Evolutionary conservation across 1,139 yeast species (phyloP).

Genomic region (Wickerhamomyces sp.): DNA sequence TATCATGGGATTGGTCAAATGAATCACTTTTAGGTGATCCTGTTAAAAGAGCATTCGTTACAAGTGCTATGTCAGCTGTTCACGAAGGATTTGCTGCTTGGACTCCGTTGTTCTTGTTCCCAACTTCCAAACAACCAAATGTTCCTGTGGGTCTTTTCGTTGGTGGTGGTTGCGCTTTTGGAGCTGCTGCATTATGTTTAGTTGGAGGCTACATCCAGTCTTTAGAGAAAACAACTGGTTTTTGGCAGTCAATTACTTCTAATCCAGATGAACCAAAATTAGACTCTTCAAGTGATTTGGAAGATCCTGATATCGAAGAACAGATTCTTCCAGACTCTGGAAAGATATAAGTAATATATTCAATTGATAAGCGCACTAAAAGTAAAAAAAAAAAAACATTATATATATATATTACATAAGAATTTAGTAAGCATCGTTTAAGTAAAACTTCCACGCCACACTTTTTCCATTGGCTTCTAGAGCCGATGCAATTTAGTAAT

Average conservation of each 20-base stretch:
- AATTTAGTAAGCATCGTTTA: too few species aligned
- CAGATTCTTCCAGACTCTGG: too few species aligned
- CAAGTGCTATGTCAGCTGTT: slow-evolving; percentile 18
- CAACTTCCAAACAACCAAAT: slow-evolving; percentile 16
- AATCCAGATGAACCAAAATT: too few species aligned
- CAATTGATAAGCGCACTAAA: too few species aligned
- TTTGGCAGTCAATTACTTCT: slow-evolving; percentile 6
- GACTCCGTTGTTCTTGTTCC: slow-evolving; percentile 16
- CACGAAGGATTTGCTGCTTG: slow-evolving; percentile 15
- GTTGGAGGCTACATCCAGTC: slow-evolving; percentile 13
- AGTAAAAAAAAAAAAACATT: too few species aligned
- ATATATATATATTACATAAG: too few species aligned
- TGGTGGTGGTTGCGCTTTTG: slow-evolving; percentile 7
- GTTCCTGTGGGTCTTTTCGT: slow-evolving; percentile 14
- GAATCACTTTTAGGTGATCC: slow-evolving; percentile 22
- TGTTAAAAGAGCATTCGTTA: slow-evolving; percentile 20
- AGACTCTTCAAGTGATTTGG: too few species aligned
- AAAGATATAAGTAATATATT: too few species aligned
- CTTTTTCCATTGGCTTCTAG: too few species aligned
- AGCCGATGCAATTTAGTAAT: too few species aligned
- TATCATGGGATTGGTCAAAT: slow-evolving; percentile 24
- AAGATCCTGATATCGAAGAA: too few species aligned
- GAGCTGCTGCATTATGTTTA: slow-evolving; percentile 3
- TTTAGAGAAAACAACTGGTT: slow-evolving; percentile 7
- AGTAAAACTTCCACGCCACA: too few species aligned